Percentiles rank a stretch among this genome's conserved stretches.
These are phyloP conservation scores for Coprinopsis marcescibilis DNA, from an alignment of 768 basidiomycete species.

Conservation along the genomic window DNA sequence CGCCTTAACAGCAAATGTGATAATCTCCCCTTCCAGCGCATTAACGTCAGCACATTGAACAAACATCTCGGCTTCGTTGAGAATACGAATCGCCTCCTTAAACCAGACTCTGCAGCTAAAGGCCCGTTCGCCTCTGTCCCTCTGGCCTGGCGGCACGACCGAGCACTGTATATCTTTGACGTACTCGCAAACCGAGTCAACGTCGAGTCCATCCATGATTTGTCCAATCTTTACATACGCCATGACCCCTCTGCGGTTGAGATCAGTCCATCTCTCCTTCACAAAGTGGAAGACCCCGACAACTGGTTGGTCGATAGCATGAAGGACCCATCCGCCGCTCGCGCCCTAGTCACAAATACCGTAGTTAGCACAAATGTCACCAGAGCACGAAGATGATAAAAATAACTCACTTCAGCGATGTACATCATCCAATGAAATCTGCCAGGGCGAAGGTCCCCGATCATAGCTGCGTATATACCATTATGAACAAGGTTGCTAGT, in stretches of 20 bases:
- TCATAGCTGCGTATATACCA: too few relatives aligned
- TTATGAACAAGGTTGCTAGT: too few relatives aligned
- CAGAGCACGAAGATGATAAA: too few relatives aligned
- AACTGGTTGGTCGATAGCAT: too few relatives aligned
- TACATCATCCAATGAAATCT: too few relatives aligned
- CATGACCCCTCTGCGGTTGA: neutral
- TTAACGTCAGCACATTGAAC: slow-evolving; percentile 10
- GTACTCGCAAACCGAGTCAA: slow-evolving; percentile 4
- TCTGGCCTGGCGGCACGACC: slow-evolving; percentile 5
- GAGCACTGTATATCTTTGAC: slow-evolving; percentile 8
- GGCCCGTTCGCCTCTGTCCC: slow-evolving; percentile 6
- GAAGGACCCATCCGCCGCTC: too few relatives aligned
- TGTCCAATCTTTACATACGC: slow-evolving; percentile 8
- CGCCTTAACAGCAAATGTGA: neutral
- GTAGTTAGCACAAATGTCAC: too few relatives aligned
- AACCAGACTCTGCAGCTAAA: slow-evolving; percentile 14
- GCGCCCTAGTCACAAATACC: too few relatives aligned
- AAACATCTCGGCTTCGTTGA: slow-evolving; percentile 5
- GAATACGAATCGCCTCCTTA: slow-evolving; percentile 12
- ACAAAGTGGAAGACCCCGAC: slow-evolving; percentile 3
- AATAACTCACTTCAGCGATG: too few relatives aligned
- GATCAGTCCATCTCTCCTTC: neutral
- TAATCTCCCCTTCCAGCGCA: slow-evolving; percentile 8
- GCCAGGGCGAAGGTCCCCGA: too few relatives aligned
- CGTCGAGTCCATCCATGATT: slow-evolving; percentile 7